Base-by-base conservation (phyloP, 2,329 filamentous ascomycete species). In the Nothophoma quercina region DNA sequence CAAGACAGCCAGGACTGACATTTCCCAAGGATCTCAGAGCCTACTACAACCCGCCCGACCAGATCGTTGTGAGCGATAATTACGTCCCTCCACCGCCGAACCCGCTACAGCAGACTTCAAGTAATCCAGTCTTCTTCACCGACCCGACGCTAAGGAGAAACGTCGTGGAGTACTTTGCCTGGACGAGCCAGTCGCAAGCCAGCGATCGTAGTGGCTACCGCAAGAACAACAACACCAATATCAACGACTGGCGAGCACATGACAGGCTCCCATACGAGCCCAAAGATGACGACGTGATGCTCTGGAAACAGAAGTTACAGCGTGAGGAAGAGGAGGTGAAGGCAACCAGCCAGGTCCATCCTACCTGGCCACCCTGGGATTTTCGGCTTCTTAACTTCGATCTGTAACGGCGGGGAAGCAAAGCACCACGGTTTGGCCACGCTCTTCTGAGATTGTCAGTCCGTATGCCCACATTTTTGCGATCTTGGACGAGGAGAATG, bases 181-280 rank as follows among this genome's bases (percentile, higher is more conserved):
- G 42, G 16, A 2, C 33, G 0, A 74, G 97, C 96, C 80, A 97
- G 96, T 78, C 96, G n/a, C n/a, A n/a, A n/a, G n/a, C n/a, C n/a
- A n/a, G n/a, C n/a, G n/a, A n/a, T n/a, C n/a, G n/a, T n/a, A n/a
- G n/a, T n/a, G n/a, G n/a, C n/a, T n/a, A n/a, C n/a, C n/a, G n/a
- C 93, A 35, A 90, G 92, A 0, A 93, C 92, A 49, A 91, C 5
- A 15, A 23, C 19, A 21, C 6, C 8, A 15, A 8, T 8, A n/a
- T 5, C 23, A 22, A 21, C 25, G n/a, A 16, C 89, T 5, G 93
- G 93, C 77, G 35, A 16, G n/a, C 12, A 7, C 15, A 15, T 9
- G 41, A 26, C 23, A 42, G 44, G 1, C 12, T 46, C 1, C 48
- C 38, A 1, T 65, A 63, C 36, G 41, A 42, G 3, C 48, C 56